Base-by-base conservation (phyloP, 768 basidiomycete genomes). In the Hericium erinaceus region DNA sequence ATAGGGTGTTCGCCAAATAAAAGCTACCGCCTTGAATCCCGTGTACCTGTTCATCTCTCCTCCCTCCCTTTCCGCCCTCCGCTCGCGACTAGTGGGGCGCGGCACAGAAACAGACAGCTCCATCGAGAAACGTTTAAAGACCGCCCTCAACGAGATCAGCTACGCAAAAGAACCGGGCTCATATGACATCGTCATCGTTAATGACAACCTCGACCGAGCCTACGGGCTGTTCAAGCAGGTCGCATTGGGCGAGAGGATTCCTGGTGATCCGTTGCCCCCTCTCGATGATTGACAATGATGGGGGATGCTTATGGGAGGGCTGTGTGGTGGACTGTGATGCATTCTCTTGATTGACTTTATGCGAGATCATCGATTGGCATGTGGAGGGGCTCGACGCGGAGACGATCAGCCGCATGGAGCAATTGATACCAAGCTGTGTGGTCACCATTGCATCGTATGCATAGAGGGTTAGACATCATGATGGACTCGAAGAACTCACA, bases 11-110 rank as follows among this genome's bases (percentile, higher is more conserved):
- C 87, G 84, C 58, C 90, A 95, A 72, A 87, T 98, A 66, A 97
- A 95, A 68, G 74, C 81, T 54, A 92, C 92, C 28, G 71, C 80
- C 55, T 74, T 98, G 39, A 80, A 90, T 67, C 90, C 95, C 15
- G 78, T 97, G 61, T 97, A 87, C 70, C 79, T 95, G 61, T 98
- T 98, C 73, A 82, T 98, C 69, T 85, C 92, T 0, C 95, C 95
- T 0, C 95, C 95, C 0, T 82, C 85, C 13, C 73, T 95, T 70
- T 39, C 77, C n/a, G 75, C 73, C 10, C 83, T 98, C 39, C 81
- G 84, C 24, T 60, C 72, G 4, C 87, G 95, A 48, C 78, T 98
- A 5, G 77, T 78, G 24, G 77, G 82, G 0, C 85, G 95, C 3
- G 95, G 91, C 0, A 97, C 95, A 11, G 95, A 98, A 68, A 78